Evolutionary conservation across 352 stramenopile species (phyloP).

Genomic region (Pythium coloratum): DNA sequence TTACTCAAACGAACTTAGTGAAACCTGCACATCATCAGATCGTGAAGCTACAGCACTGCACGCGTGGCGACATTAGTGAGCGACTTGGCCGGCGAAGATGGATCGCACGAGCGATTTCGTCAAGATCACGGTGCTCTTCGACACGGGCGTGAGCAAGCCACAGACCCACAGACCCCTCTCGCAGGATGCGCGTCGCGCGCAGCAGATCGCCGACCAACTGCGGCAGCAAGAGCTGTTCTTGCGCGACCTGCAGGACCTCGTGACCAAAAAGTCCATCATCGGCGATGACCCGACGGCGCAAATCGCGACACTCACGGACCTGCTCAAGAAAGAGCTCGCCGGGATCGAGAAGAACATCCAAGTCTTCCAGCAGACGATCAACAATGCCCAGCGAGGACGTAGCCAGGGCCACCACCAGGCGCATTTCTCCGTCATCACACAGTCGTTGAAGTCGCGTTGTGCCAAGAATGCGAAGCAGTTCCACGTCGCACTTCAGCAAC

Average conservation of each 20-base stretch:
- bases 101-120: conserved; percentile 86
- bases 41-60: background rate
- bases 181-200: conserved; percentile 60
- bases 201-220: conserved; percentile 82
- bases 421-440: conserved; percentile 80
- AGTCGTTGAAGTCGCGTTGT: conserved; percentile 78
- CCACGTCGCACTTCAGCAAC: conserved; percentile 49
- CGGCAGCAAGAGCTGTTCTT: conserved; percentile 82
- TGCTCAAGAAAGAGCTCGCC: conserved; percentile 75
- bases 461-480: conserved; percentile 82
- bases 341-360: conserved; percentile 66
- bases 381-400: conserved; percentile 42
- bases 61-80: conserved; percentile 18
- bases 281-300: conserved; percentile 73
- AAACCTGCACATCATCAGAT: background rate
- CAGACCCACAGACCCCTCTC: conserved; percentile 69
- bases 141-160: conserved; percentile 48
- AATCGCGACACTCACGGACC: conserved; percentile 75
- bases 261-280: conserved; percentile 74
- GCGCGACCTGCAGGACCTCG: conserved; percentile 70
- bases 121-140: conserved; percentile 82
- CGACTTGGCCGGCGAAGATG: conserved; percentile 21
- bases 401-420: conserved; percentile 72
- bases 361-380: conserved; percentile 61
- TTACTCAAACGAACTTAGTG: conserved; percentile 12